These are phyloP conservation scores for Stereum hirsutum DNA, from an alignment of 1,284 basidiomycete genomes.

Conservation along the genomic window DNA sequence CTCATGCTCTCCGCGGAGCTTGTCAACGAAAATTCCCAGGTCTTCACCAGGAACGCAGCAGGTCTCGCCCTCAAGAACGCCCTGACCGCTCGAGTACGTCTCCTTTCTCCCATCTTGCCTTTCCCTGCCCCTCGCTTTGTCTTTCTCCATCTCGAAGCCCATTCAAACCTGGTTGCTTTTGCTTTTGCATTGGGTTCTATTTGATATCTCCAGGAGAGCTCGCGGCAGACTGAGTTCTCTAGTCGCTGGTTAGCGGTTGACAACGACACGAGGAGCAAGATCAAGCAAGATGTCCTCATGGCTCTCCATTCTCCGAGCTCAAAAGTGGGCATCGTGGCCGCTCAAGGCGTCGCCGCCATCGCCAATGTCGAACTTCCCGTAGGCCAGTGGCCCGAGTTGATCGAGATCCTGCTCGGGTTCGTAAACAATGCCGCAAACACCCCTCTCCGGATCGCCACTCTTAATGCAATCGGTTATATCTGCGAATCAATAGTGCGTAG, in stretches of 20 bases:
- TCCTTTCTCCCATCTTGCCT: slow-evolving; percentile 8
- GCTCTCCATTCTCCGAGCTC: slow-evolving; percentile 70
- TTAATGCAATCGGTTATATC: slow-evolving; percentile 95
- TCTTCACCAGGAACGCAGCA: slow-evolving; percentile 87
- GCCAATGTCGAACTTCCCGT: slow-evolving; percentile 88
- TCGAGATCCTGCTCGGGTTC: slow-evolving; percentile 82
- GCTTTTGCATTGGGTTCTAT: too few species aligned
- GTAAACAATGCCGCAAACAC: slow-evolving; percentile 74
- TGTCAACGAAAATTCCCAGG: slow-evolving; percentile 60
- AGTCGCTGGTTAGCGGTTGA: slow-evolving; percentile 78
- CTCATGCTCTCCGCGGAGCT: slow-evolving; percentile 79
- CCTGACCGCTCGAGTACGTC: slow-evolving; percentile 78
- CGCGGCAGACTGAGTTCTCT: slow-evolving; percentile 70
- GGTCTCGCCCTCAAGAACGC: slow-evolving; percentile 97
- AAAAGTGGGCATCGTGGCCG: slow-evolving; percentile 81
- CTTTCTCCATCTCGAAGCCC: too few species aligned
- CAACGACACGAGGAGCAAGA: slow-evolving; percentile 61
- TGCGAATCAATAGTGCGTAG: slow-evolving; percentile 89
- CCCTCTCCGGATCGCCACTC: slow-evolving; percentile 79
- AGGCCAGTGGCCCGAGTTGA: slow-evolving; percentile 85
- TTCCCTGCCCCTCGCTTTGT: slow-evolving; percentile 6
- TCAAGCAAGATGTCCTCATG: slow-evolving; percentile 84
- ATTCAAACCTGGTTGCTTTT: too few species aligned
- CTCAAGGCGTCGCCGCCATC: slow-evolving; percentile 91
- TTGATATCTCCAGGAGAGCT: slow-evolving; percentile 70